Base-by-base conservation (phyloP, 768 basidiomycete species). In the Tubosaeta brunneosetosa region DNA sequence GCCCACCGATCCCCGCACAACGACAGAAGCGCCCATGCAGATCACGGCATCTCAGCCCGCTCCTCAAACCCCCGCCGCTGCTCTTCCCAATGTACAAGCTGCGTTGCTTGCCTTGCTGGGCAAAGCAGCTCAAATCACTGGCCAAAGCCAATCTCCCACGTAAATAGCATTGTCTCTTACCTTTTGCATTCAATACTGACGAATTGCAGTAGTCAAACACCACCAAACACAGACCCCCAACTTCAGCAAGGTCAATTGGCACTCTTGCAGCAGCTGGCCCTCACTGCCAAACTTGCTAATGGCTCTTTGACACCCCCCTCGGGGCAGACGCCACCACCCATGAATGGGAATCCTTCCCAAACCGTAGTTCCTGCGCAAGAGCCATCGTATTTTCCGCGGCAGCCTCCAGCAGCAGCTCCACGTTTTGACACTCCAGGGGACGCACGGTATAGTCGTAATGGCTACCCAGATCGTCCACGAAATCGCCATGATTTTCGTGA, bases 191-290 rank as follows among this genome's bases (percentile, higher is more conserved):
- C 22, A 29, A 9, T 29, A 29, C 26, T 53, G 25, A 49, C 11
- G 36, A 52, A 16, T 38, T n/a, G 19, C 44, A 57, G 9, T 59
- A 85, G 84, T 73, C 85, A 86, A 85, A 81, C 72, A 81, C 63
- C 66, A 55, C 62, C 81, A 83, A 86, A 82, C 63, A 80, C 68
- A 6, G 62, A 72, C 51, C 71, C 69, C 44, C 70, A 70, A 47
- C 61, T 81, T 61, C 79, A 81, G 56, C 69, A 78, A 47, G 71
- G 75, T 55, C 86, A 86, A 65, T 72, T 91, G 50, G 83, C 85
- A 44, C 73, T 88, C 58, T 73, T 93, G 61, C 88, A 90, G 64
- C 88, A 89, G 65, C 77, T 91, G 66, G 77, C 87, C 49, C 81
- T 83, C 61, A 79, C 80, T 61, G 80, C 84, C 38, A 76, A 71